Base-by-base conservation (phyloP, 2,329 filamentous ascomycete genomes). In the Boeremia exigua region DNA sequence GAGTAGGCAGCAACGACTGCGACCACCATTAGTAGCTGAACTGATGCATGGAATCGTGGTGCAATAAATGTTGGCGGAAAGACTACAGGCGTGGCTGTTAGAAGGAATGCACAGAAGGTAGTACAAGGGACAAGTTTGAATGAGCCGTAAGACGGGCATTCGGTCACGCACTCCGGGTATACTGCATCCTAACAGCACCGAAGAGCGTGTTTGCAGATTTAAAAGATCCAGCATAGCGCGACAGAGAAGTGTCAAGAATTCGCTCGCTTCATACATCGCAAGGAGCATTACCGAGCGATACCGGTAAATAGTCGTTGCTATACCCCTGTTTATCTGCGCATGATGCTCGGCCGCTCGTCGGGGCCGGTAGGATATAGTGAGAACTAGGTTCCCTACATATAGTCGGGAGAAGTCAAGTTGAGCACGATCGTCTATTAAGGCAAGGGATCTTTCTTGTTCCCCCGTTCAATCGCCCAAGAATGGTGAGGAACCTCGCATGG, bases 51-150 rank as follows among this genome's bases (percentile, higher is more conserved):
- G 33, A 27, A 45, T n/a, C 34, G 14, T 47, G 30, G 32, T 33
- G 36, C 38, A 17, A 39, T 32, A 14, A 10, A 3, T 6, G 30
- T 38, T 50, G 47, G 48, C 42, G 37, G 43, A n/a, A 40, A 47
- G 37, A 43, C n/a, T 15, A n/a, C 29, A 43, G 12, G 23, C 8
- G 40, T 30, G 28, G 12, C 37, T 33, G 25, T 23, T 12, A n/a
- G 19, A 32, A 43, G 43, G 48, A 56, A 56, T 51, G 48, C 43
- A n/a, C 6, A 12, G 11, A 37, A n/a, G 4, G 53, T 56, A 12
- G 42, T 50, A 47, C 47, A 43, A 40, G 30, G 32, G 42, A 38
- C 34, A 36, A 17, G 17, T 23, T 15, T 40, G 11, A 36, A 19
- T 36, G 25, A 46, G 52, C 40, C 11, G 29, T 45, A 43, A 19